phyloP scores from a whole-genome alignment of 768 basidiomycete species.

The Coprinopsis cinerea region DNA sequence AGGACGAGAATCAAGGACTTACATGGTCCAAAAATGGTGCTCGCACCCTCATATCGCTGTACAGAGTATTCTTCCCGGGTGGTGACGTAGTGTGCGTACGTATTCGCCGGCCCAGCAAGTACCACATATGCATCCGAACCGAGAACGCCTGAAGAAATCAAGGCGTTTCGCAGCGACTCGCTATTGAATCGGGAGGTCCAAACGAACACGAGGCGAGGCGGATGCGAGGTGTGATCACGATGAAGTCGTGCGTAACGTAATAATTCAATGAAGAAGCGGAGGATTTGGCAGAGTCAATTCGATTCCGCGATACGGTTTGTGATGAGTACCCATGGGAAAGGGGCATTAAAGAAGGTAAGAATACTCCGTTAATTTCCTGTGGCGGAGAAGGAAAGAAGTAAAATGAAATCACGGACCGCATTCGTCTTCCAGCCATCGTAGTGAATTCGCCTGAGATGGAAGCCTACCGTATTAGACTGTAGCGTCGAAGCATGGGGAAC shows the following conservation, averaged over 20 bases:
- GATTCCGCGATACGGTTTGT: slow-evolving; percentile 3
- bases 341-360: slow-evolving; percentile 9
- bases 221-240: slow-evolving; percentile 1
- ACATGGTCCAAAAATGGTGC: slow-evolving; percentile 74
- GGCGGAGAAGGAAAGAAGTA: slow-evolving; percentile 13
- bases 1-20: slow-evolving; percentile 22
- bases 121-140: slow-evolving; percentile 70
- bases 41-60: slow-evolving; percentile 79
- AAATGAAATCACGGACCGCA: slow-evolving; percentile 43
- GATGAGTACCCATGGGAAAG: slow-evolving; percentile 6
- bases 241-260: slow-evolving; percentile 6
- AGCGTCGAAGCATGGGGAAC: not conserved
- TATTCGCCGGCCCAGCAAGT: slow-evolving; percentile 76
- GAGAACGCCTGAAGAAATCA: slow-evolving; percentile 59
- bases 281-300: not conserved
- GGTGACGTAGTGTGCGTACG: slow-evolving; percentile 70
- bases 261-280: slow-evolving; percentile 2
- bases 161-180: slow-evolving; percentile 56
- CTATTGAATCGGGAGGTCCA: slow-evolving; percentile 27
- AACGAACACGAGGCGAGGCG: not conserved
- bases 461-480: not conserved
- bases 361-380: slow-evolving; percentile 4
- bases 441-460: slow-evolving; percentile 54
- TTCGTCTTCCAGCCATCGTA: slow-evolving; percentile 75
- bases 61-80: slow-evolving; percentile 69